phyloP scores from a whole-genome alignment of 2,329 filamentous ascomycete species.

The Penicillium expansum region DNA sequence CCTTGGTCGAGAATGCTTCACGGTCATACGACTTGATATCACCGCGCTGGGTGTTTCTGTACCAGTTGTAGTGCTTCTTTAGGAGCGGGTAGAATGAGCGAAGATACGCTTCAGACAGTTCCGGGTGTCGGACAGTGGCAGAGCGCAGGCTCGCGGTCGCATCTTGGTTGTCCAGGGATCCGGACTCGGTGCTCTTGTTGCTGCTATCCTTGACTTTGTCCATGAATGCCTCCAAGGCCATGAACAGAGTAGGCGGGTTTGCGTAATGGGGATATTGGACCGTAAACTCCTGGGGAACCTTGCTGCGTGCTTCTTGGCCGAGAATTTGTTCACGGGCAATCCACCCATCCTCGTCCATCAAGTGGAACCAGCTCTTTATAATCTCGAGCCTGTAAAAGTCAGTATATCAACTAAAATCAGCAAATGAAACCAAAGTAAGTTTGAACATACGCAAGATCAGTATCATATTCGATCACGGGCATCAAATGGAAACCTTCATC shows the following conservation, averaged over 20 bases:
- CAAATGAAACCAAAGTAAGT: neutral
- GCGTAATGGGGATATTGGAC: conserved; percentile 96
- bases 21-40: conserved; percentile 91
- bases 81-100: conserved; percentile 79
- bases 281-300: conserved; percentile 90
- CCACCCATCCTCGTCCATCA: conserved; percentile 97
- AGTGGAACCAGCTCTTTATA: conserved; percentile 89
- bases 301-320: conserved; percentile 85
- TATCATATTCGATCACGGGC: conserved; percentile 90
- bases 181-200: conserved; percentile 33
- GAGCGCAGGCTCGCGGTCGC: conserved; percentile 54
- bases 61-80: conserved; percentile 90
- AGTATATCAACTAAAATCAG: conserved; percentile 12
- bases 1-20: conserved; percentile 80
- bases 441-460: conserved; percentile 65
- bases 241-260: conserved; percentile 91
- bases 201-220: conserved; percentile 64
- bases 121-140: conserved; percentile 64
- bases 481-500: conserved; percentile 96
- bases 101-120: conserved; percentile 68
- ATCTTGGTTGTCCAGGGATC: conserved; percentile 23
- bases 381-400: conserved; percentile 61
- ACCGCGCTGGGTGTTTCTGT: conserved; percentile 84
- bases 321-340: conserved; percentile 95
- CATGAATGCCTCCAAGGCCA: conserved; percentile 80